These are phyloP conservation scores for Saccharomycopsis sp. DNA, from an alignment of 805 yeast genomes.

Conservation along the genomic window DNA sequence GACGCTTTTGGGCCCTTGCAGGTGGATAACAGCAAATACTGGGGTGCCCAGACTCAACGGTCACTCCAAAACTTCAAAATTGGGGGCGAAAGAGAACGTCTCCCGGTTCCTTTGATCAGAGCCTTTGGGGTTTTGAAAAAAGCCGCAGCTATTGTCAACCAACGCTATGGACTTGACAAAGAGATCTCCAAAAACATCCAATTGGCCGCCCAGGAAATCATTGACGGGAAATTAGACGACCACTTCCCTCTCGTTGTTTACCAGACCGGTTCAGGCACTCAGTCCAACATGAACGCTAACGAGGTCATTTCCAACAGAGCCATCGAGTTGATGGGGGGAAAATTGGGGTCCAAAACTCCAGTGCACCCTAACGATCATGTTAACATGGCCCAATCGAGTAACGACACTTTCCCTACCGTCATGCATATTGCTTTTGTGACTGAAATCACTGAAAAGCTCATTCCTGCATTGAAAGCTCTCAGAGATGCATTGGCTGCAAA, in stretches of 20 bases:
- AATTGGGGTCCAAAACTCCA: slow-evolving; percentile 82
- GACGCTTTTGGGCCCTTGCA: slow-evolving; percentile 97
- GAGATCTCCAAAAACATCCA: slow-evolving; percentile 76
- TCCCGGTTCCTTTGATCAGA: slow-evolving; percentile 84
- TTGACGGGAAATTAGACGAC: slow-evolving; percentile 81
- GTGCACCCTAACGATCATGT: slow-evolving; percentile 98
- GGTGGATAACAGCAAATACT: slow-evolving; percentile 79
- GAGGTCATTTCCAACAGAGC: slow-evolving; percentile 98
- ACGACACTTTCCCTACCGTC: slow-evolving; percentile 98
- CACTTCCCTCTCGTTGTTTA: slow-evolving; percentile 97
- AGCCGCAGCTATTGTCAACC: slow-evolving; percentile 89
- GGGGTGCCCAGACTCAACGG: slow-evolving; percentile 98
- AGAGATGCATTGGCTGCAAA: slow-evolving; percentile 71
- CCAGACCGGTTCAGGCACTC: slow-evolving; percentile 99
- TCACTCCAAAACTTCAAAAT: slow-evolving; percentile 90
- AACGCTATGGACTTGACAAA: slow-evolving; percentile 72
- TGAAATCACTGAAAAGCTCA: slow-evolving; percentile 65
- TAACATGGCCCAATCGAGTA: slow-evolving; percentile 97
- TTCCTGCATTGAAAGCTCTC: slow-evolving; percentile 76
- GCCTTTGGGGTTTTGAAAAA: slow-evolving; percentile 93
- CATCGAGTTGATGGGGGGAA: slow-evolving; percentile 89
- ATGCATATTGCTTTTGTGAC: slow-evolving; percentile 98
- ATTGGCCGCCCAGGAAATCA: slow-evolving; percentile 90
- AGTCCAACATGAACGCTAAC: slow-evolving; percentile 97
- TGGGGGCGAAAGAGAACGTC: slow-evolving; percentile 83